Evolutionary conservation across 306 rosid species (phyloP).

Genomic region (Leucaena leucocephala): DNA sequence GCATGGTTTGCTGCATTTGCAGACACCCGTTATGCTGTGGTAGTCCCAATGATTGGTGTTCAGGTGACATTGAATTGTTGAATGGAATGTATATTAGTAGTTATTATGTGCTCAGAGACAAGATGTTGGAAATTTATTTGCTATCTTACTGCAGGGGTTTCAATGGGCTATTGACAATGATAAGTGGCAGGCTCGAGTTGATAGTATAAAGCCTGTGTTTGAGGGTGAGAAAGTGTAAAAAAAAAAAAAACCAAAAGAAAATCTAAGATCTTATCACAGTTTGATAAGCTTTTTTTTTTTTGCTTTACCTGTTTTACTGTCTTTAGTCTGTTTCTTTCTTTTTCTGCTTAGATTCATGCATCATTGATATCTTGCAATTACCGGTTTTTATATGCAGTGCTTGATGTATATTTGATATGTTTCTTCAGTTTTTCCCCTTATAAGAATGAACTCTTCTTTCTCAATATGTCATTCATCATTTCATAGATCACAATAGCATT

Average conservation of each 20-base stretch:
- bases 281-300: background rate
- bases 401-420: constrained; percentile 6
- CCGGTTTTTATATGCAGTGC: constrained; percentile 6
- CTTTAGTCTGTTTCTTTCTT: constrained; percentile 7
- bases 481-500: constrained; percentile 14
- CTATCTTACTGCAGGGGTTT: constrained; percentile 66
- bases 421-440: background rate
- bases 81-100: constrained; percentile 2
- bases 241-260: background rate
- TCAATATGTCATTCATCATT: background rate
- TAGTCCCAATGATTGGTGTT: constrained; percentile 80
- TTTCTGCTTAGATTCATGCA: constrained; percentile 6
- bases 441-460: background rate
- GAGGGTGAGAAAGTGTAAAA: constrained; percentile 62
- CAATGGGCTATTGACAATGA: constrained; percentile 85
- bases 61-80: constrained; percentile 58
- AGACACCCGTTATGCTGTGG: constrained; percentile 85
- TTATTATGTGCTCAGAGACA: constrained; percentile 13
- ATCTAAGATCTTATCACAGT: background rate
- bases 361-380: background rate
- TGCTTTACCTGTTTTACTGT: background rate
- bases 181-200: constrained; percentile 82
- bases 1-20: constrained; percentile 85
- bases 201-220: constrained; percentile 79
- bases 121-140: background rate